These are phyloP conservation scores for Sclerotinia sclerotiorum DNA, from an alignment of 2,329 filamentous ascomycete genomes.

Conservation along the genomic window DNA sequence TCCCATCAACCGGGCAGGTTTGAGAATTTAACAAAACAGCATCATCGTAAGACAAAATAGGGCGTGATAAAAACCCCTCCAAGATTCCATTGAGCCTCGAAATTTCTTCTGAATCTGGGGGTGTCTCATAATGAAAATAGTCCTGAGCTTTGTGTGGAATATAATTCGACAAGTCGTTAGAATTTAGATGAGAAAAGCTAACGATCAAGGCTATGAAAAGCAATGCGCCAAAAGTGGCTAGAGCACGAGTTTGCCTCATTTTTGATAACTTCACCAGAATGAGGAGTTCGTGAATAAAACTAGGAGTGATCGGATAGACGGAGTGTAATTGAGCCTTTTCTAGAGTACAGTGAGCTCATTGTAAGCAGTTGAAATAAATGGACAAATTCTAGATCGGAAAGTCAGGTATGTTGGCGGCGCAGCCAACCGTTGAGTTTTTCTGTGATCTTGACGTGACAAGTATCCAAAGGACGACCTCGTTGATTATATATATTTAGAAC, in stretches of 20 bases:
- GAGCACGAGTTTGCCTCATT: slow-evolving; percentile 12
- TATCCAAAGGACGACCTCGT: not conserved
- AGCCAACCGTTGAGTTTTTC: not conserved
- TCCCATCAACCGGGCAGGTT: slow-evolving; percentile 27
- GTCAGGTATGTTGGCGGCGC: slow-evolving; percentile 2
- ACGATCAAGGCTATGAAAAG: slow-evolving; percentile 5
- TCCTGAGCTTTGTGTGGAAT: slow-evolving; percentile 14
- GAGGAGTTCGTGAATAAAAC: not conserved
- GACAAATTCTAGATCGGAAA: not conserved
- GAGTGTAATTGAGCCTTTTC: not conserved
- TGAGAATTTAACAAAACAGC: slow-evolving; percentile 25
- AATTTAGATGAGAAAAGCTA: slow-evolving; percentile 8
- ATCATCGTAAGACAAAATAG: slow-evolving; percentile 27
- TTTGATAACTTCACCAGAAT: not conserved
- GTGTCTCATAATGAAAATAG: slow-evolving; percentile 8
- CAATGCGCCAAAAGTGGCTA: not conserved
- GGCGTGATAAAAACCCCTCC: slow-evolving; percentile 19
- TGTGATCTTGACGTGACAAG: not conserved
- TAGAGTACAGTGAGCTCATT: not conserved
- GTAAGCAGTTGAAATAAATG: not conserved
- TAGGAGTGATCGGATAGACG: not conserved
- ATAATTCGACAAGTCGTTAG: slow-evolving; percentile 5
- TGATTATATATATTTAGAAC: slow-evolving; percentile 9
- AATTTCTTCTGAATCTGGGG: slow-evolving; percentile 1
- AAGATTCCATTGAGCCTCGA: slow-evolving; percentile 15